phyloP scores from a whole-genome alignment of 306 rosid genomes.

The Vicia villosa region DNA sequence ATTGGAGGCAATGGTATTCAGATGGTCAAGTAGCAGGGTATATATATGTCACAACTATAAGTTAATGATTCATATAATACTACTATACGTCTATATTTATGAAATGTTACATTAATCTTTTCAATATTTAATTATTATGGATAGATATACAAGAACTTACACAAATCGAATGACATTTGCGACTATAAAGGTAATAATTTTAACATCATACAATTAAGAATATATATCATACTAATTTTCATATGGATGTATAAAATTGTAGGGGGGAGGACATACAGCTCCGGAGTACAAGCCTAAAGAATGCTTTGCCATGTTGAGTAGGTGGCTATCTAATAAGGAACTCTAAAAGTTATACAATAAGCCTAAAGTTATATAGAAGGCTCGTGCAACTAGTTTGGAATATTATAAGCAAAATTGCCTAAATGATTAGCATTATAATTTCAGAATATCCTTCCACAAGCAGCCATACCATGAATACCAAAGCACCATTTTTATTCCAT shows the following conservation, averaged over 20 bases:
- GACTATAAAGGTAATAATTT: constrained; percentile 49
- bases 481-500: no score
- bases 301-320: constrained; percentile 48
- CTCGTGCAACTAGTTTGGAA: no score
- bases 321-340: constrained; percentile 45
- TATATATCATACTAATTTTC: not conserved
- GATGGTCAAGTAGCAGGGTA: constrained; percentile 58
- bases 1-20: constrained; percentile 60
- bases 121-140: not conserved
- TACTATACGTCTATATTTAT: not conserved
- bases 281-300: constrained; percentile 52
- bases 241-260: not conserved
- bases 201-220: not conserved
- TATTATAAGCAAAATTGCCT: no score
- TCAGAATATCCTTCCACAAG: no score
- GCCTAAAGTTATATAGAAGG: no score
- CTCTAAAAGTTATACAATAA: not conserved
- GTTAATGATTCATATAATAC: not conserved
- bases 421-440: no score
- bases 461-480: no score
- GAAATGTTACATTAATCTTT: not conserved
- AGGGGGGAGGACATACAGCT: constrained; percentile 73
- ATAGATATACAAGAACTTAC: constrained; percentile 57
- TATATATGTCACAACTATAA: no score
- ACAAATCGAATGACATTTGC: constrained; percentile 61